Base-by-base conservation (phyloP, 2,329 filamentous ascomycete genomes). In the Epichloe sp. region DNA sequence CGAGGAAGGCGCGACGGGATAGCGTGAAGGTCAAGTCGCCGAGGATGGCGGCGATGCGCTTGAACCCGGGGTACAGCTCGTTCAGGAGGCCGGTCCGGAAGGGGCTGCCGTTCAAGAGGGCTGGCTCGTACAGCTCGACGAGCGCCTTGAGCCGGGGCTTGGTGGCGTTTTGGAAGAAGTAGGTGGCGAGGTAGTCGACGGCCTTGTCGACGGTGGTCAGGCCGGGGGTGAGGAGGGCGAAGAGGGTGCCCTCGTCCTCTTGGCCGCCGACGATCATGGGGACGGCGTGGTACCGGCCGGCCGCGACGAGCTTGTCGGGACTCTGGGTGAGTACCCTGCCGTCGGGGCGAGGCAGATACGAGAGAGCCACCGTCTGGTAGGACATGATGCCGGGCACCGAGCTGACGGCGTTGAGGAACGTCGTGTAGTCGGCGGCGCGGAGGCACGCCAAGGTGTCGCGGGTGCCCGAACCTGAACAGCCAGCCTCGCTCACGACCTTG, bases 21-120 rank as follows among this genome's bases (percentile, higher is more conserved):
- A 93, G 72, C 0, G 83, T 90, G 66, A 93, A 91, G 2, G 78
- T 78, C 0, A 88, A 59, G 61, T 93, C 87, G 14, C 87, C 87
- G 0, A 90, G 70, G 31, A 91, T 78, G 37, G 86, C 86, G 2
- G 85, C 81, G 0, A 88, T 70, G 14, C 85, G 83, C 66, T 90
- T 91, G 73, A 81, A 90, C 56, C 86, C 78, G 0, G 86, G 85
- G 61, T 86, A 89, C 60, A 80, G 72, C 59, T 84, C 81, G 68
- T 91, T 86, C n/a, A 83, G 56, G 10, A 76, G 54, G 1, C 77
- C 71, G 0, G 86, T 90, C 47, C 80, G 74, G 72, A 87, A 90
- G 1, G 87, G 87, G 2, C 81, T 85, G 36, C 86, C 86, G 17
- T 75, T 54, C 8, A 71, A 68, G 19, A 73, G 63, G 23, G 71